Evolutionary conservation across 2,329 filamentous ascomycete genomes (phyloP).

Genomic region (Aspergillus japonicus): DNA sequence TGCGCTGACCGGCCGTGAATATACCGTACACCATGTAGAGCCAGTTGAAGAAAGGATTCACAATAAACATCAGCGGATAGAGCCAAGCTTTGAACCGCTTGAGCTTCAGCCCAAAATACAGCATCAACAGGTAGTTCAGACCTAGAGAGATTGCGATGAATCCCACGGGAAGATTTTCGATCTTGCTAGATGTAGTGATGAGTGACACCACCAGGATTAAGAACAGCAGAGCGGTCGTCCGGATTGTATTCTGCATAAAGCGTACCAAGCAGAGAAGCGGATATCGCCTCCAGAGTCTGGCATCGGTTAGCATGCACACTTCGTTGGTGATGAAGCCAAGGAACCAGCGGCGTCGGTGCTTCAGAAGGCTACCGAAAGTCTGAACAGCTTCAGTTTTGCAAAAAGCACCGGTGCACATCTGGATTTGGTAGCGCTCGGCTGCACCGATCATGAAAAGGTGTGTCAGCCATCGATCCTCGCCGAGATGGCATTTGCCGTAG

Average conservation of each 20-base stretch:
- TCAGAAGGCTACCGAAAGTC: constrained; percentile 78
- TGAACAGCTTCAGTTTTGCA: constrained; percentile 98
- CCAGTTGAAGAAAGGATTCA: constrained; percentile 98
- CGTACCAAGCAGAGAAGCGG: constrained; percentile 81
- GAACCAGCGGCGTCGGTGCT: constrained; percentile 95
- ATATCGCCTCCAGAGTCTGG: constrained; percentile 86
- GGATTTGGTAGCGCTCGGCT: constrained; percentile 88
- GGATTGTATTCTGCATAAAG: constrained; percentile 94
- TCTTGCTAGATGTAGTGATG: constrained; percentile 75
- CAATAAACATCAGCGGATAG: constrained; percentile 90
- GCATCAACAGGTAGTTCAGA: constrained; percentile 91
- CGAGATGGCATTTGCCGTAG: constrained; percentile 91
- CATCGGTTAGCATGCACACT: constrained; percentile 95
- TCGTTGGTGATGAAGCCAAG: constrained; percentile 97
- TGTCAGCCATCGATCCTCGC: constrained; percentile 94
- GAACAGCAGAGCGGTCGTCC: constrained; percentile 89
- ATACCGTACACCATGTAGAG: constrained; percentile 97
- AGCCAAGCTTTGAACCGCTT: constrained; percentile 90
- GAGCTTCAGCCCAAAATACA: constrained; percentile 88
- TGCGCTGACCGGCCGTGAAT: constrained; percentile 88
- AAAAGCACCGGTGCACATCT: constrained; percentile 96
- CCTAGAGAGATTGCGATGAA: constrained; percentile 92
- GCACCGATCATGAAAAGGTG: constrained; percentile 99
- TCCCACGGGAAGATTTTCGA: constrained; percentile 79
- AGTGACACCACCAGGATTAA: constrained; percentile 90